phyloP scores from a whole-genome alignment of 306 rosid genomes.

The Urtica urens region DNA sequence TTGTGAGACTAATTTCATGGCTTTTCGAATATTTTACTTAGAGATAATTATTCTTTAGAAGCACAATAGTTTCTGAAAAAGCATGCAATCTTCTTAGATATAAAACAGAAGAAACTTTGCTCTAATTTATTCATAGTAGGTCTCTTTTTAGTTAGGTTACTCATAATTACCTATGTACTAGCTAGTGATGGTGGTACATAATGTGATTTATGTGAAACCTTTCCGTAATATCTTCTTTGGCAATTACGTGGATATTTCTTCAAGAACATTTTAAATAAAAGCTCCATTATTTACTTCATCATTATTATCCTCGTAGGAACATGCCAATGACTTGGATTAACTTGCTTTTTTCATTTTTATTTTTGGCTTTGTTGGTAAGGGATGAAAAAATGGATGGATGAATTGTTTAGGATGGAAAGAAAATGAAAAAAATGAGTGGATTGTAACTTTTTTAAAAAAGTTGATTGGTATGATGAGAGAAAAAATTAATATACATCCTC shows the following conservation, averaged over 20 bases:
- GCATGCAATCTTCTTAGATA: slow-evolving; percentile 7
- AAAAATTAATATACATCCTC: too few species aligned
- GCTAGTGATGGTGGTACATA: background rate
- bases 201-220: background rate
- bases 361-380: too few species aligned
- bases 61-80: background rate
- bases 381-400: too few species aligned
- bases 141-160: slow-evolving; percentile 13
- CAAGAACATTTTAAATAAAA: background rate
- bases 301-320: slow-evolving; percentile 1
- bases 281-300: background rate
- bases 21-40: slow-evolving; percentile 9
- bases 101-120: slow-evolving; percentile 1
- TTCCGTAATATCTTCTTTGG: background rate
- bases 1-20: slow-evolving; percentile 7
- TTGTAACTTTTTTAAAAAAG: too few species aligned
- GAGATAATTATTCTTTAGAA: background rate
- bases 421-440: too few species aligned
- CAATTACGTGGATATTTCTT: background rate
- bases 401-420: too few species aligned
- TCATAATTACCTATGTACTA: slow-evolving; percentile 21
- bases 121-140: background rate
- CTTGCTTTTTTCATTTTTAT: too few species aligned
- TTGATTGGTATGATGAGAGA: too few species aligned
- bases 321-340: too few species aligned